Evolutionary conservation across 441 rosid species (phyloP), one percentile per base, ranked within the genome.

Genomic region (Caryocar brasiliense): DNA sequence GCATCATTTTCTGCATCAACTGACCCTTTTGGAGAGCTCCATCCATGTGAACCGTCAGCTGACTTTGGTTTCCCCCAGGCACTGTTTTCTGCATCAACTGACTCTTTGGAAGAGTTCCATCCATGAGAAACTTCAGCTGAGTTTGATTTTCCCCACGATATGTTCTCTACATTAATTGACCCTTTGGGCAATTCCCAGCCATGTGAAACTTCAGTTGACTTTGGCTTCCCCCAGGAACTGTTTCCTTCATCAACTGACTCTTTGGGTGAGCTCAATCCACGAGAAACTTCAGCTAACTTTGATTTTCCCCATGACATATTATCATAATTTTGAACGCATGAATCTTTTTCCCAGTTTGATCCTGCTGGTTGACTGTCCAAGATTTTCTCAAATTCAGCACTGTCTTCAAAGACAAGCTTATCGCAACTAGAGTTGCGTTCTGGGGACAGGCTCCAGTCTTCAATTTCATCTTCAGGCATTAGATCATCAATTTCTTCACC

Each of bases 371-470:
- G 54, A 58, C 67, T 59, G 25, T 72, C 71, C 13, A 59, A 44
- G 35, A 36, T 29, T 20, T 53, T 46, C 12, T 66, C 38, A 50
- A 70, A 64, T 32, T 80, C 86, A n/a, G 51, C 80, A 41, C 71
- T 56, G 25, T 92, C 97, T 41, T 83, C 95, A 68, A 92, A 88
- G 46, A 50, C 43, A 18, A 73, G 85, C 72, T 76, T 78, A 22
- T 70, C 87, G 41, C 59, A 56, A 66, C 68, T 68, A 51, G 64
- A 19, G 46, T 75, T 61, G 26, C 63, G 77, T 54, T 81, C 95
- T 0, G 96, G 97, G 12, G 96, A 89, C 48, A 66, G 71, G 54
- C 61, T 74, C 82, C 91, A 83, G 27, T 81, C 97, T 22, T 61
- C 82, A 53, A 60, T 48, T 7, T 67, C 85, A 23, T 74, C 76